Percentiles rank a stretch among this genome's conserved stretches.
These are phyloP conservation scores for Parasitella parasitica DNA, from an alignment of 371 early-diverging fungal genomes.

Conservation along the genomic window DNA sequence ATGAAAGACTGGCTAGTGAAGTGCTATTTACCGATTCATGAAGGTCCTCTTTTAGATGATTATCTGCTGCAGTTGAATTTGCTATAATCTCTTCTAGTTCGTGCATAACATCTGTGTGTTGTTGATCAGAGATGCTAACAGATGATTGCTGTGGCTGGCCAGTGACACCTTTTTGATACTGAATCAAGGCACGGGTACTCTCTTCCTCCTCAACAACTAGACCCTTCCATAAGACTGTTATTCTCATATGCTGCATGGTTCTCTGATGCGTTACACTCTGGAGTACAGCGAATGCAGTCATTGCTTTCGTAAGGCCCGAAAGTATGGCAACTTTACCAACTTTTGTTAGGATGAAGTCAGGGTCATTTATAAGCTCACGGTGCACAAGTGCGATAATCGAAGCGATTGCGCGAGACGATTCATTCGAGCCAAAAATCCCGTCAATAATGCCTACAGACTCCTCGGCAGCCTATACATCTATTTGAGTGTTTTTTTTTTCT, in stretches of 20 bases:
- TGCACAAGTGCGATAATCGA: conserved; percentile 78
- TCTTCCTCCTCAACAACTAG: conserved; percentile 47
- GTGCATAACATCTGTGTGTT: conserved; percentile 32
- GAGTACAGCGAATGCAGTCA: conserved; percentile 83
- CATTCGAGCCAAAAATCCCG: conserved; percentile 89
- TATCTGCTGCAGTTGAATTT: background rate
- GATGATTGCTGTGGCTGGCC: background rate
- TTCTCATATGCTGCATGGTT: conserved; percentile 46
- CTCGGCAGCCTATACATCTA: conserved; percentile 65
- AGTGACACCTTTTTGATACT: conserved; percentile 1
- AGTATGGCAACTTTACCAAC: conserved; percentile 70
- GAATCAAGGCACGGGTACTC: conserved; percentile 25
- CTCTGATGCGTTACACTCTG: conserved; percentile 77
- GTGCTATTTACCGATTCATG: background rate
- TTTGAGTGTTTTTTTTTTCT: background rate
- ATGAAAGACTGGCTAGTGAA: conserved; percentile 1
- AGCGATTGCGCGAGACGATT: conserved; percentile 85
- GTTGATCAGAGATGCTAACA: background rate
- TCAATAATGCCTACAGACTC: conserved; percentile 90
- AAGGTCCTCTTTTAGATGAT: background rate
- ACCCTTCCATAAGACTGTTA: conserved; percentile 56
- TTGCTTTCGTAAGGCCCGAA: conserved; percentile 74
- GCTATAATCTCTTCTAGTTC: conserved; percentile 40
- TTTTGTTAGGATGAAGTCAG: conserved; percentile 62
- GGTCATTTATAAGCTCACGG: conserved; percentile 74